Conservation (phyloP, 805 yeast genomes). For the Cyberlindnera bimundalis region DNA sequence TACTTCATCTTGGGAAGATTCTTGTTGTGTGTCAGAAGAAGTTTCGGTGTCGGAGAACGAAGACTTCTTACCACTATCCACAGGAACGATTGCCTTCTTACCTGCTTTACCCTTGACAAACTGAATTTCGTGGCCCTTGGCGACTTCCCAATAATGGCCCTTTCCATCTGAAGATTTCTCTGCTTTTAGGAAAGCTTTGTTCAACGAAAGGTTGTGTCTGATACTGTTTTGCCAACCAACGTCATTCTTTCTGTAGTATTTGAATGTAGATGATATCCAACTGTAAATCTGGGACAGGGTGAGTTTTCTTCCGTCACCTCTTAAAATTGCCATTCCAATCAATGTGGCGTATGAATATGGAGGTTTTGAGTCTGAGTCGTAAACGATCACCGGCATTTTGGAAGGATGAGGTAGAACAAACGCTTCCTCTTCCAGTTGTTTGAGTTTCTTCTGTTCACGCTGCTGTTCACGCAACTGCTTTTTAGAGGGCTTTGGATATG, state of each 20-base stretch:
- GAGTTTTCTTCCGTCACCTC: constrained; percentile 68
- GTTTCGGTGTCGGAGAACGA: constrained; percentile 3
- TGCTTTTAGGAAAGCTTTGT: constrained; percentile 88
- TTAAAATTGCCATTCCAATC: constrained; percentile 87
- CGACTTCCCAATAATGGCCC: constrained; percentile 88
- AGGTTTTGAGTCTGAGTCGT: constrained; percentile 53
- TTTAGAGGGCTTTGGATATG: constrained; percentile 17
- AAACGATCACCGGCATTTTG: constrained; percentile 23
- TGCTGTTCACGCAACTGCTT: constrained; percentile 14
- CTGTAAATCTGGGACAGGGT: constrained; percentile 81
- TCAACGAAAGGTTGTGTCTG: constrained; percentile 87
- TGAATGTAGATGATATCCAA: constrained; percentile 88
- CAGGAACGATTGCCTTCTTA: constrained; percentile 28
- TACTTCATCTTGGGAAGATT: constrained; percentile 4
- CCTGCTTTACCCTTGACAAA: constrained; percentile 63
- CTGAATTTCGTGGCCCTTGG: constrained; percentile 75
- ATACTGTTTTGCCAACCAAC: constrained; percentile 98
- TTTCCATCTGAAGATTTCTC: constrained; percentile 89
- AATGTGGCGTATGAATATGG: constrained; percentile 92
- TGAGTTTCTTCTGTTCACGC: constrained; percentile 9
- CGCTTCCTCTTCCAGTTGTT: constrained; percentile 8
- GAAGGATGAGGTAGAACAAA: constrained; percentile 23
- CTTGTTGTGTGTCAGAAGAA: constrained; percentile 6
- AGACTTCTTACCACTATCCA: constrained; percentile 2
- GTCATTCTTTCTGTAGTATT: constrained; percentile 77